These are phyloP conservation scores for Penicillium corylophilum DNA, from an alignment of 2,329 filamentous ascomycete species.

Conservation along the genomic window DNA sequence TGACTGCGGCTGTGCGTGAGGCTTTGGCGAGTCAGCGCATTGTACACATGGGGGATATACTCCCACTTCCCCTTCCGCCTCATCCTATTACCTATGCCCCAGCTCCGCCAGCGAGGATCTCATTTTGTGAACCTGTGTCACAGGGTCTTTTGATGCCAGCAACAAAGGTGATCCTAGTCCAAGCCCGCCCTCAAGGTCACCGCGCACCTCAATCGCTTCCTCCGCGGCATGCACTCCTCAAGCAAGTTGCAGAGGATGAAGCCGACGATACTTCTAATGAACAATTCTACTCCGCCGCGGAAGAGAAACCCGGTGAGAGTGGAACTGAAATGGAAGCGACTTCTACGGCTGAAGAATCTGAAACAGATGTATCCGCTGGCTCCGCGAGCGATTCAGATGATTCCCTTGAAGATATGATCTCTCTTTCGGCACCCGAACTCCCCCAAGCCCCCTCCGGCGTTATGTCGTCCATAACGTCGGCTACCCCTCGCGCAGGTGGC, in stretches of 20 bases:
- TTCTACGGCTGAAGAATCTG: slow-evolving; percentile 59
- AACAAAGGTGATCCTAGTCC: slow-evolving; percentile 76
- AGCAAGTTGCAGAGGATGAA: slow-evolving; percentile 58
- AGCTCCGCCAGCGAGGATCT: slow-evolving; percentile 80
- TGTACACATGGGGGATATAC: slow-evolving; percentile 78
- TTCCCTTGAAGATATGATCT: slow-evolving; percentile 90
- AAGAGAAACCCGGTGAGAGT: slow-evolving; percentile 60
- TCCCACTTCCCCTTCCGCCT: slow-evolving; percentile 72
- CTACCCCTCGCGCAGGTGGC: slow-evolving; percentile 74
- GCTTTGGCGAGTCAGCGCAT: slow-evolving; percentile 72
- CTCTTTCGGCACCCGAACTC: slow-evolving; percentile 74
- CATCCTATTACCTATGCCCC: slow-evolving; percentile 85
- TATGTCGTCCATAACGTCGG: slow-evolving; percentile 74
- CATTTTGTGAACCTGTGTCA: slow-evolving; percentile 90
- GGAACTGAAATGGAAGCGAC: slow-evolving; percentile 53
- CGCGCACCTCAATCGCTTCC: slow-evolving; percentile 45
- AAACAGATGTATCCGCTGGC: slow-evolving; percentile 52
- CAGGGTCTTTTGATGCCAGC: slow-evolving; percentile 75
- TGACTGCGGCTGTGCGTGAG: slow-evolving; percentile 68
- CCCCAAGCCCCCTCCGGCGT: slow-evolving; percentile 76
- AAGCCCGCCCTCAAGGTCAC: slow-evolving; percentile 50
- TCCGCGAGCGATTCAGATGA: slow-evolving; percentile 82
- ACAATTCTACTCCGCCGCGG: slow-evolving; percentile 87
- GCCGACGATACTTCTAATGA: slow-evolving; percentile 86
- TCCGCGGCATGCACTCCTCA: slow-evolving; percentile 54